Evolutionary conservation across 129 eudicot genomes (phyloP).

Genomic region (Helianthus annuus): DNA sequence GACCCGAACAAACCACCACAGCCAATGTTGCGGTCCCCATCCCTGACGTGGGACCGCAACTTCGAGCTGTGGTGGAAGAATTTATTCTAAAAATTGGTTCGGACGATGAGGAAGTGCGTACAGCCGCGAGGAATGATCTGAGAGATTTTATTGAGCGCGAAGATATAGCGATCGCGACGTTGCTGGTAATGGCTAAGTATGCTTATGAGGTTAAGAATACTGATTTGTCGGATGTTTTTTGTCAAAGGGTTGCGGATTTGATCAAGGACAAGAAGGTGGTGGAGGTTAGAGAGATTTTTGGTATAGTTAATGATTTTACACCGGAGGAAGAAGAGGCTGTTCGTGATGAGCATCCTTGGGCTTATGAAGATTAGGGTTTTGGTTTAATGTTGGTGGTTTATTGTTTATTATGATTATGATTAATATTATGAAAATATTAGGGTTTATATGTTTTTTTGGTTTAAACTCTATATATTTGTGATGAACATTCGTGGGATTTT

Average conservation of each 20-base stretch:
- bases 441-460: background rate
- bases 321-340: conserved; percentile 22
- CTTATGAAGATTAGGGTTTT: background rate
- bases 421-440: background rate
- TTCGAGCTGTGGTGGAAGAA: conserved; percentile 10
- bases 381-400: background rate
- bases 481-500: no score
- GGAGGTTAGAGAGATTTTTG: conserved; percentile 8
- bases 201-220: background rate
- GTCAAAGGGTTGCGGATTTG: conserved; percentile 4
- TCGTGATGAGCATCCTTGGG: conserved; percentile 23
- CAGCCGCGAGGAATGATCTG: conserved; percentile 4
- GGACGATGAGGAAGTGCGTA: background rate
- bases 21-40: background rate
- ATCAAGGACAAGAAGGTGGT: conserved; percentile 6
- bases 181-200: background rate
- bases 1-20: background rate
- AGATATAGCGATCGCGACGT: background rate
- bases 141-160: background rate
- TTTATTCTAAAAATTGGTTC: background rate
- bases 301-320: conserved; percentile 15
- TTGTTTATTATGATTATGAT: background rate
- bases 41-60: conserved; percentile 3
- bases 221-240: background rate
- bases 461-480: no score